Conservation (phyloP, 371 early-diverging fungal species). For the Capniomyces stellatus region DNA sequence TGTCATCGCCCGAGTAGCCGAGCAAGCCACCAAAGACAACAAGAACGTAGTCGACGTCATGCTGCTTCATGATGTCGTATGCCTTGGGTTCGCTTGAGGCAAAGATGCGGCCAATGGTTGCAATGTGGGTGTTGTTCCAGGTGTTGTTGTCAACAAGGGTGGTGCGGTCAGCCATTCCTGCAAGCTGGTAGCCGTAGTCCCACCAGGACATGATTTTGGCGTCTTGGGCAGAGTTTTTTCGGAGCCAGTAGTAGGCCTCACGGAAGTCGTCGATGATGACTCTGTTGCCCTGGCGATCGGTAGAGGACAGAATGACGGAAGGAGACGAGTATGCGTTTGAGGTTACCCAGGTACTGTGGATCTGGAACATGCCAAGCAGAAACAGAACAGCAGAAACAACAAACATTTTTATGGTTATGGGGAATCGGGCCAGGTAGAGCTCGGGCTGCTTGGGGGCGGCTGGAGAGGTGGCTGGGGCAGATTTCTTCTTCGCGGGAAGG, state of each 20-base stretch:
- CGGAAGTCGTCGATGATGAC: slow-evolving; percentile 98
- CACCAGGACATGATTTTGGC: slow-evolving; percentile 98
- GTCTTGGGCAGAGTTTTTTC: slow-evolving; percentile 82
- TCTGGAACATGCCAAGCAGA: slow-evolving; percentile 63
- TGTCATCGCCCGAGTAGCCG: slow-evolving; percentile 97
- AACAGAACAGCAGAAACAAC: slow-evolving; percentile 43
- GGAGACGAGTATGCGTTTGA: slow-evolving; percentile 95
- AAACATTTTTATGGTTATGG: slow-evolving; percentile 29
- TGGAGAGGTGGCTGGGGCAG: slow-evolving; percentile 2
- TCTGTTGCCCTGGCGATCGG: slow-evolving; percentile 65
- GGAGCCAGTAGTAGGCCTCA: slow-evolving; percentile 98
- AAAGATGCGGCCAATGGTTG: slow-evolving; percentile 94
- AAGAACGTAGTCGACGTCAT: slow-evolving; percentile 91
- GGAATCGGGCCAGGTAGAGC: background rate
- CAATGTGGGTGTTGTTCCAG: slow-evolving; percentile 99
- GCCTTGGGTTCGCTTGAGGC: slow-evolving; percentile 76
- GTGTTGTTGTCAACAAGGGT: slow-evolving; percentile 99
- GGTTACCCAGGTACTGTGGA: slow-evolving; percentile 98
- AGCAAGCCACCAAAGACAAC: slow-evolving; percentile 90
- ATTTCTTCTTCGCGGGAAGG: background rate
- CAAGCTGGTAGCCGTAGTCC: slow-evolving; percentile 99
- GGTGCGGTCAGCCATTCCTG: slow-evolving; percentile 95
- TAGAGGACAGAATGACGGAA: slow-evolving; percentile 92
- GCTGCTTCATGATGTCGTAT: slow-evolving; percentile 72
- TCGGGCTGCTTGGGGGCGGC: background rate